Conservation (phyloP, 2,329 filamentous ascomycete genomes). For the Celoporthe dispersa region DNA sequence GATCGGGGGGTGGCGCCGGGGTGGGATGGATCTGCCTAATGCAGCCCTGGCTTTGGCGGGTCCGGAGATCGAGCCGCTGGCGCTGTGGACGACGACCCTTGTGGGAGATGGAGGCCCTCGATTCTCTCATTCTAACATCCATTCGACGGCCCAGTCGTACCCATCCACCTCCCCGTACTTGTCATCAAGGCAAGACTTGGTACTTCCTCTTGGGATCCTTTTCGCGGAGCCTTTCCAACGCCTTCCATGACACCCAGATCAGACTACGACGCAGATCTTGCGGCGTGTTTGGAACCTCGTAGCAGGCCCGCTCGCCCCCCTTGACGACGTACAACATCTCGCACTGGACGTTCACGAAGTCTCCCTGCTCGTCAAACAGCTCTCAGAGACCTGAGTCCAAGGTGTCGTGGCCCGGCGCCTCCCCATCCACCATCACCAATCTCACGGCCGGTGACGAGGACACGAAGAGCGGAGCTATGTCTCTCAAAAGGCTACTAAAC, state of each 20-base stretch:
- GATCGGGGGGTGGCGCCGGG: background rate
- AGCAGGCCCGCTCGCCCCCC: background rate
- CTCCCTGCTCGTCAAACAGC: background rate
- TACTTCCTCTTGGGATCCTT: background rate
- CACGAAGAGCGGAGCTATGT: background rate
- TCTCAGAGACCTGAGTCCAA: background rate
- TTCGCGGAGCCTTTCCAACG: background rate
- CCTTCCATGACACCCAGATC: background rate
- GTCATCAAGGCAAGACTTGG: background rate
- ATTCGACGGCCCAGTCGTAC: background rate
- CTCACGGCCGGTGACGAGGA: background rate
- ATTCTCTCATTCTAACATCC: background rate
- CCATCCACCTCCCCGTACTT: background rate
- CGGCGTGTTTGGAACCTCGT: background rate
- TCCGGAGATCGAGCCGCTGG: background rate
- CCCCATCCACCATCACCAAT: background rate
- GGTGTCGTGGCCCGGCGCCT: background rate
- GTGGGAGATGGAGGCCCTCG: background rate
- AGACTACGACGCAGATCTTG: background rate
- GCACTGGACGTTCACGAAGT: background rate
- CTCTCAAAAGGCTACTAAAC: background rate
- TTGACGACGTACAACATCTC: background rate
- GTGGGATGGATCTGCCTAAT: background rate
- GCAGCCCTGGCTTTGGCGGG: background rate
- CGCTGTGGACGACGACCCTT: background rate